Percentiles rank a stretch among this genome's conserved stretches.
These are phyloP conservation scores for Catunica adiposa DNA, from an alignment of 2,329 filamentous ascomycete genomes.

Conservation along the genomic window DNA sequence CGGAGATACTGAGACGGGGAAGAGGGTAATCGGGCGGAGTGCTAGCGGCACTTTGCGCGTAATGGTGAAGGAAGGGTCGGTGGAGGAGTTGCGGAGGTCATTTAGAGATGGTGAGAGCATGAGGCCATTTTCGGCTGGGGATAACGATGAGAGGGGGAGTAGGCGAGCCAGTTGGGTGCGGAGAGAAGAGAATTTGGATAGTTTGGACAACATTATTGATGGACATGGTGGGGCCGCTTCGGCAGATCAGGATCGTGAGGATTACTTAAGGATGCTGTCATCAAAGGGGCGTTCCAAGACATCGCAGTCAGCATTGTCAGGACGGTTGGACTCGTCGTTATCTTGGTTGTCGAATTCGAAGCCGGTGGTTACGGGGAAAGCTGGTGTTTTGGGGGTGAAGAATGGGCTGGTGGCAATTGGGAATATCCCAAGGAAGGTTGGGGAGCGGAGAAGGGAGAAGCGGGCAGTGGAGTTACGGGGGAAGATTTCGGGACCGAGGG, in stretches of 20 bases:
- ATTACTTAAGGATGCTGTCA: not conserved
- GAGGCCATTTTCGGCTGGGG: not conserved
- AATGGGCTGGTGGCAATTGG: constrained; percentile 21
- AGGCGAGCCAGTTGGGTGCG: constrained; percentile 19
- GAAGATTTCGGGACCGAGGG: constrained; percentile 42
- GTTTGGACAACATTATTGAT: not conserved
- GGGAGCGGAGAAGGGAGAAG: constrained; percentile 42
- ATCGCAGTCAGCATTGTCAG: constrained; percentile 7
- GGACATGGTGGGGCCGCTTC: not conserved
- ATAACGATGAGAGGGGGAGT: not conserved
- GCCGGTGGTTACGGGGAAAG: constrained; percentile 8
- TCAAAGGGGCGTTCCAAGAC: constrained; percentile 5
- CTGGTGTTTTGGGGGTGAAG: constrained; percentile 8
- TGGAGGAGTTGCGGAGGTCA: not conserved
- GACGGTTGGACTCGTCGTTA: not conserved
- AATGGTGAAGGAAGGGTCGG: constrained; percentile 23
- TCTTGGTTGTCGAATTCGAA: constrained; percentile 5
- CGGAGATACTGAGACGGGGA: constrained; percentile 28
- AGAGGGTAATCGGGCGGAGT: constrained; percentile 41
- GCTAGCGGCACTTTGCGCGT: constrained; percentile 44
- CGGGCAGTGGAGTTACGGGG: constrained; percentile 39
- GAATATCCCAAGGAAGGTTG: constrained; percentile 37
- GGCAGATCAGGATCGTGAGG: not conserved
- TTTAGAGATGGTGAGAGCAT: not conserved
- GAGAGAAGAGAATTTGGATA: not conserved